These are phyloP conservation scores for Panicum hallii DNA, from an alignment of 202 grass and related monocot species.

Conservation along the genomic window DNA sequence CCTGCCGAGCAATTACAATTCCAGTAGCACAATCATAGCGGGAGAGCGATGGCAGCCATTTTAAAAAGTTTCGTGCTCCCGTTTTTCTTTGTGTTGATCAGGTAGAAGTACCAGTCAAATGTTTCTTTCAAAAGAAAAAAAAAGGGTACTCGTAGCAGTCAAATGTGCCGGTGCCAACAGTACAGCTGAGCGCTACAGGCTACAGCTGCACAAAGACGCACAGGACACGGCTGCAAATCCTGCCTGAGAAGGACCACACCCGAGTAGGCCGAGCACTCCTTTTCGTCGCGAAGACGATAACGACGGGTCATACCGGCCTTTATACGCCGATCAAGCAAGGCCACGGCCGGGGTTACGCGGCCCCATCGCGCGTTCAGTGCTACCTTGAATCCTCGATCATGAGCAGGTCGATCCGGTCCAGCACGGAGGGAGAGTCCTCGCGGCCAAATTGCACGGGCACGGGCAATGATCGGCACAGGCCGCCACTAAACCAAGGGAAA, in stretches of 20 bases:
- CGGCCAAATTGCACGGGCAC: neutral
- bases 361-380: slow-evolving; percentile 33
- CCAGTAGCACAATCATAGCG: neutral
- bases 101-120: neutral
- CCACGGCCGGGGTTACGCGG: slow-evolving; percentile 29
- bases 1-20: neutral
- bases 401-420: neutral
- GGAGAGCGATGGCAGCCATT: neutral
- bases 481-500: neutral
- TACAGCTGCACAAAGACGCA: neutral
- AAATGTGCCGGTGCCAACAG: neutral
- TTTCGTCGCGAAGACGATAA: neutral
- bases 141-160: neutral
- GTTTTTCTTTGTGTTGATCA: neutral
- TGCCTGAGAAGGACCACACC: slow-evolving; percentile 19
- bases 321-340: slow-evolving; percentile 19
- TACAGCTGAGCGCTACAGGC: neutral
- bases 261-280: neutral
- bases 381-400: neutral
- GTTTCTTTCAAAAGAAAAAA: neutral
- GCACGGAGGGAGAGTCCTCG: neutral
- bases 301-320: slow-evolving; percentile 6
- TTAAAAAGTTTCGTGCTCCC: neutral
- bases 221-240: neutral
- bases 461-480: neutral